Evolutionary conservation across 2,329 filamentous ascomycete species (phyloP).

Genomic region (Epichloe hybrida): DNA sequence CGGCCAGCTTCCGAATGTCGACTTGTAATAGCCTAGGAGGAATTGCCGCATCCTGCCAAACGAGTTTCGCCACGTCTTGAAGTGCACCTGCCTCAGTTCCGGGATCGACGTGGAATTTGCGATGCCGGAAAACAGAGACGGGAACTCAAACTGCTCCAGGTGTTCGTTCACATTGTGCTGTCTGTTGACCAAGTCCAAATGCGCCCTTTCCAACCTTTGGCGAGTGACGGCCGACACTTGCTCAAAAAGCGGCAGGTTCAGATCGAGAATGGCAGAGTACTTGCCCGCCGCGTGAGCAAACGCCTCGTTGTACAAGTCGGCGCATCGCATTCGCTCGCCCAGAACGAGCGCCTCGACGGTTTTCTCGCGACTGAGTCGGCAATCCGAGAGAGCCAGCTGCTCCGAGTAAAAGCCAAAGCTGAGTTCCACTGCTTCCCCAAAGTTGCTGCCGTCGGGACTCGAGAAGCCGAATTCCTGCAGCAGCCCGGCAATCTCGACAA

Average conservation of each 20-base stretch:
- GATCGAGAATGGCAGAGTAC: constrained; percentile 55
- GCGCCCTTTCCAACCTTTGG: constrained; percentile 68
- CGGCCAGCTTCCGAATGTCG: constrained; percentile 59
- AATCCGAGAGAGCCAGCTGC: constrained; percentile 63
- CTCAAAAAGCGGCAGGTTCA: constrained; percentile 55
- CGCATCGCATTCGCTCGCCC: constrained; percentile 72
- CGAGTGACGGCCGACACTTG: constrained; percentile 58
- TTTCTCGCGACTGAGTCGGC: constrained; percentile 71
- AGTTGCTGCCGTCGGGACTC: constrained; percentile 41
- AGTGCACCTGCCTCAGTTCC: constrained; percentile 67
- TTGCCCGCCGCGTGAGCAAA: constrained; percentile 88
- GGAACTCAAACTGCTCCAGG: constrained; percentile 83
- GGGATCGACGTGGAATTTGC: constrained; percentile 68
- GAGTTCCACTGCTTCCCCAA: constrained; percentile 44
- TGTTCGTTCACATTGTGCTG: constrained; percentile 57
- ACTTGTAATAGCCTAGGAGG: constrained; percentile 52
- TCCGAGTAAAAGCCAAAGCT: constrained; percentile 67
- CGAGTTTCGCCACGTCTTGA: constrained; percentile 67
- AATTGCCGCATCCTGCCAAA: constrained; percentile 67
- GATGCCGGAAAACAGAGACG: constrained; percentile 74
- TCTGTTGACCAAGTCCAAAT: constrained; percentile 64
- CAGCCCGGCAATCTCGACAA: constrained; percentile 39
- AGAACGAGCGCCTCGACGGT: constrained; percentile 82
- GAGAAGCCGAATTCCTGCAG: constrained; percentile 45
- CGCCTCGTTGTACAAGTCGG: constrained; percentile 75